A percentile compares a stretch with the other conserved stretches of the same genome.
These are phyloP conservation scores for Sporobolomyces pararoseus DNA, from an alignment of 768 basidiomycete species.

Conservation along the genomic window DNA sequence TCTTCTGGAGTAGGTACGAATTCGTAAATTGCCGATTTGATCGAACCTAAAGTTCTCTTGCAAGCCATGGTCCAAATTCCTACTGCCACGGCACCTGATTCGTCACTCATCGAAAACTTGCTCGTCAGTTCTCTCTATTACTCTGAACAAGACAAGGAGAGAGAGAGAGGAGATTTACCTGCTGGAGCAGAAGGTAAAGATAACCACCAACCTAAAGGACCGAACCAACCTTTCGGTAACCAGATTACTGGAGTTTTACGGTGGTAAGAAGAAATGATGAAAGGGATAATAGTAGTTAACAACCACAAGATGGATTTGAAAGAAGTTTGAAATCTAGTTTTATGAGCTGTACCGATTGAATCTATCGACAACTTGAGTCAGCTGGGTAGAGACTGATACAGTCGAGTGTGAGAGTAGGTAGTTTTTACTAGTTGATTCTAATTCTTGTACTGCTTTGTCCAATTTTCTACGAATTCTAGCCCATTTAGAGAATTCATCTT, in stretches of 20 bases:
- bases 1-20: slow-evolving; percentile 46
- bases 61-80: slow-evolving; percentile 95
- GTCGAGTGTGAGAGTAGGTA: slow-evolving; percentile 14
- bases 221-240: slow-evolving; percentile 84
- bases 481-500: slow-evolving; percentile 98
- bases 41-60: slow-evolving; percentile 72
- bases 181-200: slow-evolving; percentile 84
- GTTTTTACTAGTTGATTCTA: slow-evolving; percentile 86
- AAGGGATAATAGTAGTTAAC: slow-evolving; percentile 79
- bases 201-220: slow-evolving; percentile 80
- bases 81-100: slow-evolving; percentile 79
- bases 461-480: slow-evolving; percentile 83
- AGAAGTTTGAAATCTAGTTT: slow-evolving; percentile 62
- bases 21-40: slow-evolving; percentile 69
- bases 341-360: slow-evolving; percentile 60
- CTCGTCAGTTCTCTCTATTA: not conserved
- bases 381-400: not conserved
- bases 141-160: not conserved
- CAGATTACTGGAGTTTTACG: slow-evolving; percentile 86
- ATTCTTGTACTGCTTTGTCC: slow-evolving; percentile 83
- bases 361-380: slow-evolving; percentile 51
- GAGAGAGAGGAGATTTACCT: slow-evolving; percentile 54
- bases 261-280: slow-evolving; percentile 85
- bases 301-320: slow-evolving; percentile 75
- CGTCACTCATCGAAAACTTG: too few species aligned